Evolutionary conservation across 176 grass and related monocot genomes (phyloP).

Genomic region (Cymbopogon citratus): DNA sequence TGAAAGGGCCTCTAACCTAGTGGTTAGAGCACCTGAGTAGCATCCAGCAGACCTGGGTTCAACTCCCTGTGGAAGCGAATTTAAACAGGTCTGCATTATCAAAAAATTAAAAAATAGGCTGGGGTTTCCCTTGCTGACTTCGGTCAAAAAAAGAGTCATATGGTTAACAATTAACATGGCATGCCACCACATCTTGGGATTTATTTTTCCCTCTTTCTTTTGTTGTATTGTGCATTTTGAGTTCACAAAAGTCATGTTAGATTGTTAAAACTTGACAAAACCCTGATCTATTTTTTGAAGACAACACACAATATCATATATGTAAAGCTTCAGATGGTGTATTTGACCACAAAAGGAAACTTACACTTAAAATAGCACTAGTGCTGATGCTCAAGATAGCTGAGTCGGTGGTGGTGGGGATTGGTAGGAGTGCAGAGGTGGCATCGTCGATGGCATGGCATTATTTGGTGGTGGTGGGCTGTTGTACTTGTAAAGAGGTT

Average conservation of each 20-base stretch:
- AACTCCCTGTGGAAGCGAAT: no score
- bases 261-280: neutral
- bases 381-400: constrained; percentile 11
- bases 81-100: no score
- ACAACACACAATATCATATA: neutral
- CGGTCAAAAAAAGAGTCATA: no score
- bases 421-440: constrained; percentile 22
- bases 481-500: constrained; percentile 31
- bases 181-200: neutral
- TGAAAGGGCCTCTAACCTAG: no score
- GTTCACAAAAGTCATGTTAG: neutral
- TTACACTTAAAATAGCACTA: constrained; percentile 12
- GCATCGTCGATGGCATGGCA: neutral
- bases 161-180: constrained; percentile 13
- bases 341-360: neutral
- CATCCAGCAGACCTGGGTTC: no score
- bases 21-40: no score
- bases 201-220: neutral
- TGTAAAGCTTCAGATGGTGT: neutral
- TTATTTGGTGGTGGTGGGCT: constrained; percentile 20
- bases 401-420: constrained; percentile 8
- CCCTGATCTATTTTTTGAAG: neutral
- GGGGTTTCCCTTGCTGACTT: no score
- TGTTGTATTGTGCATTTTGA: neutral
- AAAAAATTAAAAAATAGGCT: no score